These are phyloP conservation scores for Monosporascus sp. DNA, from an alignment of 2,329 filamentous ascomycete species.

Conservation along the genomic window DNA sequence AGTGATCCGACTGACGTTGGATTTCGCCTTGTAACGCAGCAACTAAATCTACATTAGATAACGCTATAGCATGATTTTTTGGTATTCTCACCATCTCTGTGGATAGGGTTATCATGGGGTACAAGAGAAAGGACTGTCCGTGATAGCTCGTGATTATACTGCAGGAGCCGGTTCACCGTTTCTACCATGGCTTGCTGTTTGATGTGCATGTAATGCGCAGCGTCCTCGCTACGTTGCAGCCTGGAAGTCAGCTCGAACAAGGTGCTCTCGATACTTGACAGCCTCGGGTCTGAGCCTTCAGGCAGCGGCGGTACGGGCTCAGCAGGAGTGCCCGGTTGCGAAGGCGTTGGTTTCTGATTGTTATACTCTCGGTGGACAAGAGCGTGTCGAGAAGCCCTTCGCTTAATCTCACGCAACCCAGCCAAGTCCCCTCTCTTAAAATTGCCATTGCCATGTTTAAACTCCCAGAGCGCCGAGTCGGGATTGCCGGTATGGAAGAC, in stretches of 20 bases:
- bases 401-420: conserved; percentile 90
- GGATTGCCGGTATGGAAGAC: conserved; percentile 94
- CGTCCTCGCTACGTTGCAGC: conserved; percentile 79
- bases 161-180: conserved; percentile 61
- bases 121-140: conserved; percentile 69
- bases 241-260: conserved; percentile 75
- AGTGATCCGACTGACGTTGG: conserved; percentile 54
- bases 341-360: conserved; percentile 66
- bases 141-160: conserved; percentile 83
- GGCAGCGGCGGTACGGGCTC: conserved; percentile 68
- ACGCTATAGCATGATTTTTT: conserved; percentile 14
- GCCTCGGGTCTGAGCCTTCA: conserved; percentile 71
- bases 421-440: conserved; percentile 94
- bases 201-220: conserved; percentile 69
- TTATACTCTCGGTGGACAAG: conserved; percentile 90
- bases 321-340: conserved; percentile 79
- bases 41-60: conserved; percentile 38
- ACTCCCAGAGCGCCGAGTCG: conserved; percentile 94
- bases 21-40: conserved; percentile 54
- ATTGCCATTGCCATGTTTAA: conserved; percentile 95
- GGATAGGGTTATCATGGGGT: conserved; percentile 69
- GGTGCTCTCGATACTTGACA: conserved; percentile 73
- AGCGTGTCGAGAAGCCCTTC: conserved; percentile 86
- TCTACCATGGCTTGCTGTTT: conserved; percentile 82
- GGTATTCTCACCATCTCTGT: conserved; percentile 69